Conservation (phyloP, 73 alveolate genomes). For the Diophrys sp. region DNA sequence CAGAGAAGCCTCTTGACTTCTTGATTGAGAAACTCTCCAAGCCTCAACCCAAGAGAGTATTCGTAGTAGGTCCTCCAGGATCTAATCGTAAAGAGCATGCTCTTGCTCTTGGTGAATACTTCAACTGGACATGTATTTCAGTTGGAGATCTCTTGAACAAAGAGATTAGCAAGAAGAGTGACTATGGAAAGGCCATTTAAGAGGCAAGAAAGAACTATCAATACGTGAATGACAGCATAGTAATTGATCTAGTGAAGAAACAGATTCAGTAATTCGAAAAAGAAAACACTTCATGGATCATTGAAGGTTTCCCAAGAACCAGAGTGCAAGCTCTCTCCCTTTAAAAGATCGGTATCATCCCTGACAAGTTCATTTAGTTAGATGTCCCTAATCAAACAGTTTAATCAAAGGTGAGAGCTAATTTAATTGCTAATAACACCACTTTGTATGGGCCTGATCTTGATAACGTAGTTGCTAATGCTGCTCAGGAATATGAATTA, state of each 20-base stretch:
- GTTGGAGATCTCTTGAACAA: slow-evolving; percentile 74
- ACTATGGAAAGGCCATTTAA: slow-evolving; percentile 33
- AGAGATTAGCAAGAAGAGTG: slow-evolving; percentile 76
- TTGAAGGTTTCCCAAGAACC: slow-evolving; percentile 97
- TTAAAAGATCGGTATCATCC: slow-evolving; percentile 90
- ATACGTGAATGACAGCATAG: slow-evolving; percentile 80
- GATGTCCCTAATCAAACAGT: slow-evolving; percentile 30
- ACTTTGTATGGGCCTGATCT: slow-evolving; percentile 49
- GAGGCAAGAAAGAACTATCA: slow-evolving; percentile 52
- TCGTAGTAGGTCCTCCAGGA: slow-evolving; percentile 90
- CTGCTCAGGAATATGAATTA: slow-evolving; percentile 63
- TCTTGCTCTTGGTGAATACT: slow-evolving; percentile 62
- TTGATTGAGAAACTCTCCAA: slow-evolving; percentile 33
- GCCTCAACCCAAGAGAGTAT: slow-evolving; percentile 56
- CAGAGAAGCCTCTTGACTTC: slow-evolving; percentile 28
- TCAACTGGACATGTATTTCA: slow-evolving; percentile 61
- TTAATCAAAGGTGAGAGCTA: slow-evolving; percentile 28
- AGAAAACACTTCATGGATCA: slow-evolving; percentile 77
- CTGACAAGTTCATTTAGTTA: slow-evolving; percentile 85
- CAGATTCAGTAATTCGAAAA: slow-evolving; percentile 77
- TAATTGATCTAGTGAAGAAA: slow-evolving; percentile 70
- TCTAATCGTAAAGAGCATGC: slow-evolving; percentile 69
- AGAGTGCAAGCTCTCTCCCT: slow-evolving; percentile 89
- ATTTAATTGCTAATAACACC: slow-evolving; percentile 30
- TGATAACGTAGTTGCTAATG: slow-evolving; percentile 55